Evolutionary conservation across 257 asterid genomes (phyloP).

Genomic region (Anisodus acutangulus): DNA sequence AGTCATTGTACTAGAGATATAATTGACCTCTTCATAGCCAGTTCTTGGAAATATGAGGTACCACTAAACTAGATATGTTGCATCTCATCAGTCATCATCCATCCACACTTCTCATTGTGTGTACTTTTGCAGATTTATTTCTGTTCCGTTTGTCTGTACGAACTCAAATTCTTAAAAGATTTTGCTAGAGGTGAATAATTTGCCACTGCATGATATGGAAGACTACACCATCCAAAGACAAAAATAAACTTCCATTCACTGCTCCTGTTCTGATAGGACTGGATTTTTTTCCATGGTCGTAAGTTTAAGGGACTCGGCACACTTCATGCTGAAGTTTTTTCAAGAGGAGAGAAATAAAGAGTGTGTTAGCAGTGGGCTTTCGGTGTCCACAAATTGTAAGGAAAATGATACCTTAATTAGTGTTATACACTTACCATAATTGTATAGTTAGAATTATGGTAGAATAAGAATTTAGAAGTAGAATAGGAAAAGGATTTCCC

Average conservation of each 20-base stretch:
- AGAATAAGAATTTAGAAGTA: too few relatives aligned
- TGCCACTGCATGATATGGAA: not conserved
- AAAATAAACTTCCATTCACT: not conserved
- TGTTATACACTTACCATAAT: too few relatives aligned
- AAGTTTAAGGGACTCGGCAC: not conserved
- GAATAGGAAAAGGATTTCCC: too few relatives aligned
- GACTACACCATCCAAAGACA: not conserved
- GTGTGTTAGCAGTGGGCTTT: too few relatives aligned
- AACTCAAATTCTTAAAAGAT: not conserved
- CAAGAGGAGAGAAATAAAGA: not conserved
- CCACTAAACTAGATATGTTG: constrained; percentile 23
- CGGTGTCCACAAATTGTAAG: too few relatives aligned
- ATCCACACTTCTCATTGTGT: not conserved
- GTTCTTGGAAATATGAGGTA: constrained; percentile 33
- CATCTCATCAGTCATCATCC: not conserved
- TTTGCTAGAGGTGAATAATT: not conserved
- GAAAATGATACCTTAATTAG: too few relatives aligned
- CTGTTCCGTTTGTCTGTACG: not conserved
- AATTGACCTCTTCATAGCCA: constrained; percentile 33
- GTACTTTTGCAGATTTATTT: not conserved
- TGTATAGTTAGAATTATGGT: too few relatives aligned
- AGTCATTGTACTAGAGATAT: constrained; percentile 83
- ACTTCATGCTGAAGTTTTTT: not conserved
- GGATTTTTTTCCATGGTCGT: not conserved
- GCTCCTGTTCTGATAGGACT: constrained; percentile 19